phyloP scores from a whole-genome alignment of 768 basidiomycete species.

The Boletus rubropictus region DNA sequence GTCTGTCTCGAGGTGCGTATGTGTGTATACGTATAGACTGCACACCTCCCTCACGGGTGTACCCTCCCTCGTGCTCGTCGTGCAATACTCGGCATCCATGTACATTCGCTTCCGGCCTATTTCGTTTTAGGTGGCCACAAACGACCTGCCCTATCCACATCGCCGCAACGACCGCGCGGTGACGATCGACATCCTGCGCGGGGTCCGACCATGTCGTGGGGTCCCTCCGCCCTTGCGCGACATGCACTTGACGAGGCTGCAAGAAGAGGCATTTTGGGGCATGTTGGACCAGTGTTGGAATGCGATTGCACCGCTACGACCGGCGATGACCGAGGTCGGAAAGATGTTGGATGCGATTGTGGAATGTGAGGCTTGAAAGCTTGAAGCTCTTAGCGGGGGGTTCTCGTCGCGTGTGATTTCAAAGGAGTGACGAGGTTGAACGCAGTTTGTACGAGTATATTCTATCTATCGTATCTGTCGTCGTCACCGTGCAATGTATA shows the following conservation, averaged over 20 bases:
- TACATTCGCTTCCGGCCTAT: not conserved
- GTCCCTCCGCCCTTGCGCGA: conserved; percentile 15
- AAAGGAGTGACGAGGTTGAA: not conserved
- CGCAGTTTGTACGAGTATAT: not conserved
- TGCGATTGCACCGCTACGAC: conserved; percentile 33
- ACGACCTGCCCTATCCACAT: conserved; percentile 46
- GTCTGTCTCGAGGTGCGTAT: conserved; percentile 50
- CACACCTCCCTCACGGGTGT: not conserved
- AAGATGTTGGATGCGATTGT: conserved; percentile 8
- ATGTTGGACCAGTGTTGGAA: conserved; percentile 45
- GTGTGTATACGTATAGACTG: not conserved
- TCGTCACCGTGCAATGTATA: not conserved
- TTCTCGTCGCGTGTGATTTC: too few relatives aligned
- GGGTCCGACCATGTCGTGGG: conserved; percentile 42
- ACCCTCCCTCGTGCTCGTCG: not conserved
- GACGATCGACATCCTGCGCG: conserved; percentile 49
- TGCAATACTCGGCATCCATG: too few relatives aligned
- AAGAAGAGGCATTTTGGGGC: conserved; percentile 38
- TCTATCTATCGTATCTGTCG: not conserved
- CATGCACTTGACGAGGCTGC: conserved; percentile 10
- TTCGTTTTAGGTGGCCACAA: conserved; percentile 41
- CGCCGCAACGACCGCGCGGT: conserved; percentile 53
- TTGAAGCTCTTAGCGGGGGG: not conserved
- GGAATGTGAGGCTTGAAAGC: not conserved
- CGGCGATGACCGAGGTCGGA: conserved; percentile 38